Base-by-base conservation (phyloP, 192 early-diverging fungal species). In the Entomortierella lignicola region DNA sequence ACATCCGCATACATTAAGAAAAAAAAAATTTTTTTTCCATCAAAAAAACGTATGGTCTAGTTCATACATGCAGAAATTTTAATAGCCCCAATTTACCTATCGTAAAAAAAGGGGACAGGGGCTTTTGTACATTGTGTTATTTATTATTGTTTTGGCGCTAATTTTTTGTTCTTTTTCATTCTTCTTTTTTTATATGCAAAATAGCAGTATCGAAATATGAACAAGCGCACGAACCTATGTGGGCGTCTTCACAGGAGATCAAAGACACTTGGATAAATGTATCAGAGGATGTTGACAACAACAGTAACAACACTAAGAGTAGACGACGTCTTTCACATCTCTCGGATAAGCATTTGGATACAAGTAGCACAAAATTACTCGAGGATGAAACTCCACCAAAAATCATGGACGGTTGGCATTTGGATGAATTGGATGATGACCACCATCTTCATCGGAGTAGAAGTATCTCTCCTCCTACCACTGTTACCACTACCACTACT, bases 361-460 rank as follows among this genome's bases (percentile, higher is more conserved):
- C 59, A 0, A 57, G 63, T 0, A 32, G 43, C 27, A 66, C 65
- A 56, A 73, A 54, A 21, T 60, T 77, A 27, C 59, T 77, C 18
- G 67, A 65, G 6, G 72, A 77, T 43, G 72, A 77, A 43, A 77
- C 72, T 29, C 72, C 72, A 2, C 72, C 72, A 23, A 66, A 77
- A 43, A 60, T 57, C 44, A 67, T 77, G 72, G 72, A 74, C 44
- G 71, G 71, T 26, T 77, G 72, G 72, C 52, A 58, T 34, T 30
- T 77, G 44, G 72, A 77, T 37, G 43, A 57, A 31, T 41, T 77
- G 53, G 72, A 77, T 15, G 65, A 57, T 26, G 66, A 77, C 43
- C 42, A 68, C 8, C 52, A 8, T 15, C 56, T n/a, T n/a, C n/a
- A n/a, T n/a, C n/a, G n/a, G n/a, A n/a, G n/a, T n/a, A n/a, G 34